Percentiles rank a stretch among this genome's conserved stretches.
phyloP scores from a whole-genome alignment of 805 yeast species.

The Candida mattraensis region DNA sequence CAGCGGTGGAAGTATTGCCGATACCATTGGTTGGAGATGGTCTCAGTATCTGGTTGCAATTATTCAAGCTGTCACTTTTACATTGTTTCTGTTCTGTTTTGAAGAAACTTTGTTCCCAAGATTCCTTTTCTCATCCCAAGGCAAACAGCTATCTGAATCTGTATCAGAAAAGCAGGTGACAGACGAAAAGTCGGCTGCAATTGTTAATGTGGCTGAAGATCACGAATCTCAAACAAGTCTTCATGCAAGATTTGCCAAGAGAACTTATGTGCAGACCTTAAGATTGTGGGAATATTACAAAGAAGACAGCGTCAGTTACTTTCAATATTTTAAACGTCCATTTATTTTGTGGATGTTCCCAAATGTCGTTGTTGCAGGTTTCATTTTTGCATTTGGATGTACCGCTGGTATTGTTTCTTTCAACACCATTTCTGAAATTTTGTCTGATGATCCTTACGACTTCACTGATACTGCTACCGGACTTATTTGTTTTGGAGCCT shows the following conservation, averaged over 20 bases:
- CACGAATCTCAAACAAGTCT: not conserved
- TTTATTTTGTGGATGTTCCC: constrained; percentile 11
- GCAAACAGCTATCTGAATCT: not conserved
- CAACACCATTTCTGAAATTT: constrained; percentile 30
- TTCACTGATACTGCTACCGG: constrained; percentile 37
- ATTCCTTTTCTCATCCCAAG: constrained; percentile 6
- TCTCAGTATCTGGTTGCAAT: constrained; percentile 23
- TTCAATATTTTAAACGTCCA: constrained; percentile 15
- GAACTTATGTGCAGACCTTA: constrained; percentile 6
- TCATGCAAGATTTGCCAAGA: constrained; percentile 3
- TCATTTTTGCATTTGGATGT: constrained; percentile 14
- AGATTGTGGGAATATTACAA: constrained; percentile 8
- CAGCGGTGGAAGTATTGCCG: constrained; percentile 25
- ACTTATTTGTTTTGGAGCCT: constrained; percentile 40
- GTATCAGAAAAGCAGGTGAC: not conserved
- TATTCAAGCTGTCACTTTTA: constrained; percentile 14
- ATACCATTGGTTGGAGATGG: constrained; percentile 28
- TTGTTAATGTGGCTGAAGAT: not conserved
- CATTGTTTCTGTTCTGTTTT: constrained; percentile 15
- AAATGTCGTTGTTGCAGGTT: constrained; percentile 10
- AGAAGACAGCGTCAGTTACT: constrained; percentile 11
- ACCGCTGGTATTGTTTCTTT: constrained; percentile 8
- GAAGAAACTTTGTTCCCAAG: constrained; percentile 23
- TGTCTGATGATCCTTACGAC: constrained; percentile 35
- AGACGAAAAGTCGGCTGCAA: not conserved